Evolutionary conservation across 2,329 filamentous ascomycete species (phyloP).

Genomic region (Corinectria fuckeliana): DNA sequence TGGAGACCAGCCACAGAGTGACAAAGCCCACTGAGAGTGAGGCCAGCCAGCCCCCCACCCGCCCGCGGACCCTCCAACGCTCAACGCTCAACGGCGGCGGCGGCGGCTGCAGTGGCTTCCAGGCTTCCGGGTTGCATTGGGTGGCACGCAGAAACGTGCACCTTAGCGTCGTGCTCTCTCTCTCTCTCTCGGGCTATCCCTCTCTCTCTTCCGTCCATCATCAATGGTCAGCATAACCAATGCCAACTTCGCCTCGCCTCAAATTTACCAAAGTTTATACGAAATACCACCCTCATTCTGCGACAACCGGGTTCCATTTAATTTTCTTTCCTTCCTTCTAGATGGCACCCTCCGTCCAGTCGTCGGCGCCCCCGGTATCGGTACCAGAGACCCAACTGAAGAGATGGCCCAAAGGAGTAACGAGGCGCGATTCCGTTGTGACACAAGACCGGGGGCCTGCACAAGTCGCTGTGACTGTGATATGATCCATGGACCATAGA

Average conservation of each 20-base stretch:
- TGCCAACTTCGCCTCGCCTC: neutral
- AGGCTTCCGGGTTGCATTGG: no score
- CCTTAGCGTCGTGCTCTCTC: neutral
- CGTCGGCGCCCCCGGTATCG: conserved; percentile 17
- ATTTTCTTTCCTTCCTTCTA: no score
- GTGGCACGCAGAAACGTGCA: conserved; percentile 1
- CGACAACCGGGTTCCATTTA: no score
- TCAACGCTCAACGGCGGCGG: neutral
- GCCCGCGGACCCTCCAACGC: conserved; percentile 1
- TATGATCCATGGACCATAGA: no score
- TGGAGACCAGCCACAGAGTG: no score
- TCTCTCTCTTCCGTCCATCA: no score
- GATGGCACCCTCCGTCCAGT: no score
- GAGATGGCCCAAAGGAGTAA: no score
- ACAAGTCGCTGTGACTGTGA: conserved; percentile 9
- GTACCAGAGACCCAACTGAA: conserved; percentile 24
- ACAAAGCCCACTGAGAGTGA: neutral
- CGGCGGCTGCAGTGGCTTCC: no score
- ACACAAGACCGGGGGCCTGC: no score
- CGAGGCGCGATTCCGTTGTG: neutral
- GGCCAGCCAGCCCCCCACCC: neutral
- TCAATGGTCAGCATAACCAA: neutral
- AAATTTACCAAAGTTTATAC: neutral
- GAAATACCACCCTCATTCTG: neutral
- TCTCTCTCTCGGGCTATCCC: neutral